Evolutionary conservation across 108 stramenopile species (phyloP), one percentile per base, ranked within the genome.

Genomic region (Pseudonitzschia delicatissima): DNA sequence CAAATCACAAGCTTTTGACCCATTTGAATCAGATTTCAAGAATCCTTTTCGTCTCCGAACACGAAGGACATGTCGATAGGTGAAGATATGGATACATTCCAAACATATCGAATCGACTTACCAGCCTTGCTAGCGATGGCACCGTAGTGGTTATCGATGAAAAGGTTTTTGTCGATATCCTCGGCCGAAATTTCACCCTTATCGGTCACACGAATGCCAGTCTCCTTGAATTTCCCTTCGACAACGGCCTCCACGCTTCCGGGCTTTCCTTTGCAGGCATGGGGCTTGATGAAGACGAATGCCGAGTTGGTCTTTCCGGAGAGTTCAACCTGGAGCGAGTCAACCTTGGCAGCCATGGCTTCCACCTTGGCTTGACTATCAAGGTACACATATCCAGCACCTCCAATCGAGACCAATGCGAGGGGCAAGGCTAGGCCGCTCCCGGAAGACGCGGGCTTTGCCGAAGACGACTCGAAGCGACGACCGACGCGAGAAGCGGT

Each of bases 201-300:
- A 44, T 77, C 70, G 48, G 85, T 75, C 34, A 90, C 82, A 32
- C 75, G 77, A 51, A 91, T 79, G 40, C 89, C 91, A 27, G 74
- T 50, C 9, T 67, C 74, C 20, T 67, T 64, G 68, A 88, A 73
- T 42, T 81, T 81, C 27, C 75, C 72, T 71, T 82, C 71, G 53
- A 74, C 66, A 74, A 88, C 39, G 5, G 49, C 27, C 27, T 76
- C 74, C 20, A 73, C 59, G 58, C 66, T 29, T 82, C 88, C 75
- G 73, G 76, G 33, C 76, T 81, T 71, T 77, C 80, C 26, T 74
- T 82, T 62, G 85, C 86, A 69, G 37, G 64, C 59, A 63, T 95
- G 94, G 51, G 94, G 94, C 65, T 95, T 95, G 42, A 95, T 82
- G 72, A 95, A 95, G 57, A 95, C 88, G 64, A 91, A 91, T 28